These are phyloP conservation scores for Boletus eberwhitei DNA, from an alignment of 768 basidiomycete genomes.

Conservation along the genomic window DNA sequence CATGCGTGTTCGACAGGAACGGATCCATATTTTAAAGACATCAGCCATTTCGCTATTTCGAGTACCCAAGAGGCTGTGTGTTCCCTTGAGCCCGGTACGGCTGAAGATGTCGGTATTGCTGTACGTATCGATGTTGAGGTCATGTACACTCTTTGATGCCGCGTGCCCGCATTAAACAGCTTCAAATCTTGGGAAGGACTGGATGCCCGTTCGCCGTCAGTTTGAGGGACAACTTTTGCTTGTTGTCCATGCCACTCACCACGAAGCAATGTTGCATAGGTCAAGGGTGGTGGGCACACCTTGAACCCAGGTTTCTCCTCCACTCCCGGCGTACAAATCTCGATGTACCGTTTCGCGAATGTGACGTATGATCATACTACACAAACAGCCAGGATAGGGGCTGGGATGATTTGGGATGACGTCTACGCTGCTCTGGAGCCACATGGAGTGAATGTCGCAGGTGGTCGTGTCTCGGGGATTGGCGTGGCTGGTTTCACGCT, in stretches of 20 bases:
- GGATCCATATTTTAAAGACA: slow-evolving; percentile 38
- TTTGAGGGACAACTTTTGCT: not conserved
- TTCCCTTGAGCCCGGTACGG: slow-evolving; percentile 55
- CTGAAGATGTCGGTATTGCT: slow-evolving; percentile 49
- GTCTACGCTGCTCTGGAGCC: slow-evolving; percentile 55
- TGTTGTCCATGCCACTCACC: not conserved
- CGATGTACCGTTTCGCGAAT: slow-evolving; percentile 47
- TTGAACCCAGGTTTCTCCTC: slow-evolving; percentile 58
- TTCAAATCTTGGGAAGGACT: slow-evolving; percentile 43
- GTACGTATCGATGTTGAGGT: slow-evolving; percentile 31
- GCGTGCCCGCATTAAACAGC: slow-evolving; percentile 30
- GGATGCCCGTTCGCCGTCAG: slow-evolving; percentile 54
- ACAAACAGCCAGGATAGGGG: slow-evolving; percentile 39
- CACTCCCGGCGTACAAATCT: slow-evolving; percentile 56
- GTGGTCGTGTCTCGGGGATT: slow-evolving; percentile 55
- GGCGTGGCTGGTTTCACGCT: slow-evolving; percentile 59
- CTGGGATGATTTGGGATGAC: slow-evolving; percentile 62
- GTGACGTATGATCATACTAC: slow-evolving; percentile 40
- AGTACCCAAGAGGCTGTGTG: slow-evolving; percentile 47
- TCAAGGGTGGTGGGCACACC: slow-evolving; percentile 63
- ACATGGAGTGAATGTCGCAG: slow-evolving; percentile 51
- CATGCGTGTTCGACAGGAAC: slow-evolving; percentile 13
- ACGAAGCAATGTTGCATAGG: slow-evolving; percentile 30
- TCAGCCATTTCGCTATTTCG: slow-evolving; percentile 47
- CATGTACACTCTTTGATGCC: not conserved